phyloP scores from a whole-genome alignment of 78 protist genomes.

The Dictyostelium firmibasis region DNA sequence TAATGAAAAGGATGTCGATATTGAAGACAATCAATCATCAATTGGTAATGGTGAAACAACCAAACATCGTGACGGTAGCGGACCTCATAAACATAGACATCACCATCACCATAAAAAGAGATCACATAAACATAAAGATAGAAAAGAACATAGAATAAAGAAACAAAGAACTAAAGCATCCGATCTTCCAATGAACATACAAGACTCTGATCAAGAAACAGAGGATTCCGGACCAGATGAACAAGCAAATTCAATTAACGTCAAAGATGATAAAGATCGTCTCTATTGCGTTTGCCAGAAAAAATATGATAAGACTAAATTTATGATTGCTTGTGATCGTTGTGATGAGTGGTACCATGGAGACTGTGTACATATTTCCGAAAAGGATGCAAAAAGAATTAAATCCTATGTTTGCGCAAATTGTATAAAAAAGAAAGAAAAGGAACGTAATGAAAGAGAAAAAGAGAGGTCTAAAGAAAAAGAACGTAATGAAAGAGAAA shows the following conservation, averaged over 20 bases:
- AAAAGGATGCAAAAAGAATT: constrained; percentile 70
- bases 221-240: constrained; percentile 35
- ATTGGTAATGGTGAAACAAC: background rate
- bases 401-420: constrained; percentile 62
- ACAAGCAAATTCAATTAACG: background rate
- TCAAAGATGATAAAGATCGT: constrained; percentile 6
- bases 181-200: background rate
- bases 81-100: background rate
- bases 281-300: constrained; percentile 57
- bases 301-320: constrained; percentile 52
- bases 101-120: constrained; percentile 10
- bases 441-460: background rate
- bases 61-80: background rate
- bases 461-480: background rate
- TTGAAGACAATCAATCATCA: background rate
- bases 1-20: background rate
- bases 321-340: constrained; percentile 80
- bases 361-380: constrained; percentile 74
- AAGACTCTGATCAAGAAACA: background rate
- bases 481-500: background rate
- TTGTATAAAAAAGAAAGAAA: constrained; percentile 32
- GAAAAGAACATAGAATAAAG: constrained; percentile 22
- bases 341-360: constrained; percentile 86
- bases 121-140: constrained; percentile 20
- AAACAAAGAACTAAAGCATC: background rate